A percentile compares a stretch with the other conserved stretches of the same genome.
phyloP scores from a whole-genome alignment of 2,329 filamentous ascomycete species.

The Orbilia quercus region DNA sequence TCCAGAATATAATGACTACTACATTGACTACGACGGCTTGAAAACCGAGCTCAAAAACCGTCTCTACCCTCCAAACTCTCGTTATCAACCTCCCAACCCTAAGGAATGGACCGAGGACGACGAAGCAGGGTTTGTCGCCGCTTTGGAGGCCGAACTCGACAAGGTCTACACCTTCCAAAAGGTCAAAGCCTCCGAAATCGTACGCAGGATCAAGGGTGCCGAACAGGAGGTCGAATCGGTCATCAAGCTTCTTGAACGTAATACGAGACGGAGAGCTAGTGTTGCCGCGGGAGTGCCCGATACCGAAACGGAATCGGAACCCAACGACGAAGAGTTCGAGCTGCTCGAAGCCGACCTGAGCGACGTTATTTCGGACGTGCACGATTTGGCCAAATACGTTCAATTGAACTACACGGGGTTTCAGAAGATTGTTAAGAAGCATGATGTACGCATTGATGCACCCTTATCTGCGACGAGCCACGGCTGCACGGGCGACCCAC shows the following conservation, averaged over 20 bases:
- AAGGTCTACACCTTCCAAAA: slow-evolving; percentile 98
- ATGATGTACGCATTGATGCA: slow-evolving; percentile 75
- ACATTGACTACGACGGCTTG: slow-evolving; percentile 95
- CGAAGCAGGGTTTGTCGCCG: slow-evolving; percentile 85
- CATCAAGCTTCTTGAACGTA: slow-evolving; percentile 75
- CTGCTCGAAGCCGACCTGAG: slow-evolving; percentile 92
- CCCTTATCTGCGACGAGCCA: background rate
- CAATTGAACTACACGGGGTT: slow-evolving; percentile 99
- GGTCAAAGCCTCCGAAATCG: slow-evolving; percentile 95
- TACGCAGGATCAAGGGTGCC: slow-evolving; percentile 84
- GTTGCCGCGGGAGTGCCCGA: slow-evolving; percentile 61
- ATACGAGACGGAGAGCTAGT: slow-evolving; percentile 64
- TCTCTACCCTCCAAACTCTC: slow-evolving; percentile 69
- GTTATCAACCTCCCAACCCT: slow-evolving; percentile 61
- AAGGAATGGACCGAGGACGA: slow-evolving; percentile 86
- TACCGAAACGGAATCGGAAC: slow-evolving; percentile 61
- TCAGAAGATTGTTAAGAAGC: slow-evolving; percentile 99
- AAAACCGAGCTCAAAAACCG: slow-evolving; percentile 84
- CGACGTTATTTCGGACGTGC: slow-evolving; percentile 97
- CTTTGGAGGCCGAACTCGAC: slow-evolving; percentile 90
- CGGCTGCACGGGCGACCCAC: background rate
- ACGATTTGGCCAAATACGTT: slow-evolving; percentile 97
- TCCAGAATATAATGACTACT: slow-evolving; percentile 91
- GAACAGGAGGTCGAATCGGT: slow-evolving; percentile 92
- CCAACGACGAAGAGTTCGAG: slow-evolving; percentile 91